A percentile compares a stretch with the other conserved stretches of the same genome.
These are phyloP conservation scores for Arachnopeziza araneosa DNA, from an alignment of 2,329 filamentous ascomycete genomes.

Conservation along the genomic window DNA sequence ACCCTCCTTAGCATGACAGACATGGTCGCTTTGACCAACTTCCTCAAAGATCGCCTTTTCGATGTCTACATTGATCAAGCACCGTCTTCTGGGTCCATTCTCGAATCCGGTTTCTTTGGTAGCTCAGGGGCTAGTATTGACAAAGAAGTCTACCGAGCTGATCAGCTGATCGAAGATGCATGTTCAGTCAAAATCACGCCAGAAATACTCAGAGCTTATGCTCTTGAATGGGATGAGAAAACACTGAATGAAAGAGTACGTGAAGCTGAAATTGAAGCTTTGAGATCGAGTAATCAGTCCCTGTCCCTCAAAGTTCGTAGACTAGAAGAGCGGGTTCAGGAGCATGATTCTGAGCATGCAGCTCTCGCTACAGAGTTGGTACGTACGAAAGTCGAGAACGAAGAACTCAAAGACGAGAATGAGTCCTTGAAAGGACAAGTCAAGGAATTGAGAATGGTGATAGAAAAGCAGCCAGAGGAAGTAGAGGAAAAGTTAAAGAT, in stretches of 20 bases:
- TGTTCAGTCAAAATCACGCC: conserved; percentile 81
- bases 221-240: conserved; percentile 87
- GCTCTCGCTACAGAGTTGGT: conserved; percentile 87
- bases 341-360: conserved; percentile 85
- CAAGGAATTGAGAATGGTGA: conserved; percentile 74
- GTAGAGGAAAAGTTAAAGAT: conserved; percentile 75
- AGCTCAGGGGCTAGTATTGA: conserved; percentile 83
- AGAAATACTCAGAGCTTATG: conserved; percentile 75
- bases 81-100: conserved; percentile 84
- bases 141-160: conserved; percentile 92
- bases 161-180: conserved; percentile 88
- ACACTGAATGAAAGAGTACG: conserved; percentile 75
- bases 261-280: conserved; percentile 71
- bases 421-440: conserved; percentile 84
- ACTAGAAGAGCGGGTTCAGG: conserved; percentile 82
- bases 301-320: conserved; percentile 73
- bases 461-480: conserved; percentile 84
- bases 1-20: conserved; percentile 79
- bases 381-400: conserved; percentile 87
- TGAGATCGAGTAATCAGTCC: conserved; percentile 61
- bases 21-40: conserved; percentile 82
- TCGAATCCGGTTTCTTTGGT: conserved; percentile 97
- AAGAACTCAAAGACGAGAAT: conserved; percentile 82
- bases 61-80: conserved; percentile 96
- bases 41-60: conserved; percentile 89